Percentiles rank a stretch among this genome's conserved stretches.
Conservation (phyloP, 139 green algal genomes). For the Tetradesmus lagerheimii region DNA sequence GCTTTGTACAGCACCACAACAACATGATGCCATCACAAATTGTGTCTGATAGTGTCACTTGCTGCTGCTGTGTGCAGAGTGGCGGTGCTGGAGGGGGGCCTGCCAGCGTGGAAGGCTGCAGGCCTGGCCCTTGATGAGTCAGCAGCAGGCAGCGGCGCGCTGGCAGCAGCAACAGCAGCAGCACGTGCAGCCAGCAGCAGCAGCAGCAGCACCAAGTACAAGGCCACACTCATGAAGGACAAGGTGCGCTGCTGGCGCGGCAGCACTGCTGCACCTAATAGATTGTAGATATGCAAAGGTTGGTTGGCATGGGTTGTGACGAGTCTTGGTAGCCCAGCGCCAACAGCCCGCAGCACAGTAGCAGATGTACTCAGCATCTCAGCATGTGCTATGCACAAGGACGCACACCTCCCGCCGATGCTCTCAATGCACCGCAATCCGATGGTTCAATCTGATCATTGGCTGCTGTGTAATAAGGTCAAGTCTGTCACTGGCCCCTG, state of each 20-base stretch:
- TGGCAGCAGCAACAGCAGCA: slow-evolving; percentile 34
- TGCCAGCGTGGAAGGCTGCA: slow-evolving; percentile 79
- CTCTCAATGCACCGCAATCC: no score
- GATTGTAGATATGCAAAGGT: no score
- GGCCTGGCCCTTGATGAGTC: background rate
- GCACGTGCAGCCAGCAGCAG: background rate
- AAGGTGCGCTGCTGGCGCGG: slow-evolving; percentile 50
- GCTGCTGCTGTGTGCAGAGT: slow-evolving; percentile 64
- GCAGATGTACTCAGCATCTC: no score
- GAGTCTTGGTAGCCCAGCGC: background rate
- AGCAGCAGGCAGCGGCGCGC: slow-evolving; percentile 49
- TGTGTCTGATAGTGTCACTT: background rate
- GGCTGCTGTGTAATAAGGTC: background rate
- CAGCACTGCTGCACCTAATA: background rate
- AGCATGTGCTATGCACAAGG: no score
- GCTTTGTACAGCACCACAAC: no score
- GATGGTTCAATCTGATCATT: no score
- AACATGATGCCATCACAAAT: no score
- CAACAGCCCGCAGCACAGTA: no score
- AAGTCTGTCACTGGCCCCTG: background rate
- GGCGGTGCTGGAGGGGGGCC: slow-evolving; percentile 91
- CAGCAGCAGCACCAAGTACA: slow-evolving; percentile 34
- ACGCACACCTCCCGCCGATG: no score
- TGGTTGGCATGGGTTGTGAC: no score
- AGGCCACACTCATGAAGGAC: background rate